Percentiles rank a stretch among this genome's conserved stretches.
Conservation (phyloP, 2,329 filamentous ascomycete genomes). For the Talaromyces amestolkiae region DNA sequence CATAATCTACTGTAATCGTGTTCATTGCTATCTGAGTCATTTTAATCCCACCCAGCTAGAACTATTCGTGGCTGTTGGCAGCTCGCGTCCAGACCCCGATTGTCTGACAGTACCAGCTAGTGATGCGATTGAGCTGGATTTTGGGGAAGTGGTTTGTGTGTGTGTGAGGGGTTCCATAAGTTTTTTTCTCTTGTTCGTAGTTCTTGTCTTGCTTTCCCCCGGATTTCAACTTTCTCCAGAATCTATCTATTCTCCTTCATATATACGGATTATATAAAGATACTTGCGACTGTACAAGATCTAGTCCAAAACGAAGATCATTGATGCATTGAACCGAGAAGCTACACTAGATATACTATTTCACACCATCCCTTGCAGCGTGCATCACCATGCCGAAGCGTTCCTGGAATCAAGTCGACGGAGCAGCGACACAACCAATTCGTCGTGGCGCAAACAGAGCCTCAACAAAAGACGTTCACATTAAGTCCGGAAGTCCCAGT, state of each 20-base stretch:
- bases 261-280: neutral
- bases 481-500: constrained; percentile 16
- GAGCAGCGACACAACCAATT: constrained; percentile 13
- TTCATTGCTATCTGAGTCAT: neutral
- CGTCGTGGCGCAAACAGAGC: constrained; percentile 12
- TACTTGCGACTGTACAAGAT: neutral
- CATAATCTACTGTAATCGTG: neutral
- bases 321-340: neutral
- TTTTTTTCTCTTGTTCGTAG: neutral
- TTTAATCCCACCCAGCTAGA: neutral
- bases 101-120: neutral
- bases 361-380: neutral
- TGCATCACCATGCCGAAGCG: constrained; percentile 19
- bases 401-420: constrained; percentile 18
- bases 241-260: neutral
- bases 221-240: constrained; percentile 1
- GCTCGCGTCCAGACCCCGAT: neutral
- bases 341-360: neutral
- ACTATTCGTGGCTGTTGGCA: neutral
- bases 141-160: neutral
- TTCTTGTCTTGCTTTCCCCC: neutral
- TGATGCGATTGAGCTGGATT: constrained; percentile 5
- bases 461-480: neutral
- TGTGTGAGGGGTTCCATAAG: constrained; percentile 1
- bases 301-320: neutral